Base-by-base conservation (phyloP, 306 rosid species). In the Pachyrhizus erosus region DNA sequence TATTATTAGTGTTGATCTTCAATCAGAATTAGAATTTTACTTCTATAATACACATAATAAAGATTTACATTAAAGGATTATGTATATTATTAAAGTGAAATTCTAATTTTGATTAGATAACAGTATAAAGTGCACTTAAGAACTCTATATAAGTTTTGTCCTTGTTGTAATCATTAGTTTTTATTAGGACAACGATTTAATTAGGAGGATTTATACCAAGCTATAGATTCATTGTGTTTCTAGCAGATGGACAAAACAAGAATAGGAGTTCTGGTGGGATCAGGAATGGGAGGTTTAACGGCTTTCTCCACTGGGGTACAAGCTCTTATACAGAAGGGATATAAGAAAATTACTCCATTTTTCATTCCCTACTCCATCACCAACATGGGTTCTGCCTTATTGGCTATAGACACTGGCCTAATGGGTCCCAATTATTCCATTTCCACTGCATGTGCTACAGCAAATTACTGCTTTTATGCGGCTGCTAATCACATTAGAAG, bases 401-500 rank as follows among this genome's bases (percentile, higher is more conserved):
- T 92, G 64, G 94, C 94, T 4, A 92, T 90, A 43, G 94, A 92
- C 46, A 84, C 86, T 7, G 97, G 97, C 51, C 82, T 89, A 31
- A 91, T 84, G 93, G 97, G 95, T 10, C 95, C 95, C 2, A 89
- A 84, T 76, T 92, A 91, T 83, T 89, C 93, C 29, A 92, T 92
- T 73, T 88, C 97, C 1, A 88, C 95, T 7, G 97, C 97, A 31
- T 92, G 97, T 87, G 95, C 95, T n/a, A 86, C 97, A 0, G 88
- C 91, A 70, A 91, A 92, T 62, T 91, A 83, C 77, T 92, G 95
- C 82, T 89, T 91, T 61, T 76, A 66, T 70, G 82, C 91, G 5
- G 97, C 97, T 78, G 92, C 95, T 23, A 89, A 89, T 76, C 95
- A 89, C 75, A 91, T 92, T 58, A 80, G 90, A 82, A 86, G 89